Evolutionary conservation across 192 early-diverging fungal genomes (phyloP), one percentile per base, ranked within the genome.

Genomic region (Entrophospora sp.): DNA sequence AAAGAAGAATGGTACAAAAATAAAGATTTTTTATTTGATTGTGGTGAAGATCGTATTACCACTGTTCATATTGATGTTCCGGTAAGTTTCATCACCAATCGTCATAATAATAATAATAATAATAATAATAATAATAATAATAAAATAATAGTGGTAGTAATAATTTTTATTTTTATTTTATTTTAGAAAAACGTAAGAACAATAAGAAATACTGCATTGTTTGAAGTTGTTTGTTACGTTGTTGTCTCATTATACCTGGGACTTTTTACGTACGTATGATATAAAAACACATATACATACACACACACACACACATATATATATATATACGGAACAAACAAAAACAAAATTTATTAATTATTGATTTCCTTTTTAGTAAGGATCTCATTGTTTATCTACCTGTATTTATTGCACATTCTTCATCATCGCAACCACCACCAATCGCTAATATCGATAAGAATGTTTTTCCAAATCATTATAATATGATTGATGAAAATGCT

Each of bases 41-140:
- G 79, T 28, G 80, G 78, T 24, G 84, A 85, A 53, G 79, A 81
- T 53, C 70, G 81, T 16, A 48, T 71, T 2, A 79, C 70, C 42
- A 81, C 79, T 1, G 22, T 85, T 30, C 73, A 79, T 57, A 72
- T 85, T 46, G 66, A 74, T 46, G 76, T 85, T n/a, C 84, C 84
- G 32, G 80, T 77, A 46, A 53, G 63, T 49, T 5, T n/a, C n/a
- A n/a, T n/a, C n/a, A n/a, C n/a, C n/a, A n/a, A n/a, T n/a, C n/a
- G n/a, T n/a, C n/a, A n/a, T n/a, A n/a, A n/a, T n/a, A n/a, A n/a
- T n/a, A n/a, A n/a, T n/a, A n/a, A n/a, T n/a, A n/a, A n/a, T n/a
- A n/a, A n/a, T n/a, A n/a, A n/a, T n/a, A n/a, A n/a, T n/a, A n/a
- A n/a, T n/a, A n/a, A n/a, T n/a, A n/a, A 20, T 36, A 3, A 46